Percentiles rank a stretch among this genome's conserved stretches.
These are phyloP conservation scores for Xerocomus spinulosus DNA, from an alignment of 768 basidiomycete species.

Conservation along the genomic window DNA sequence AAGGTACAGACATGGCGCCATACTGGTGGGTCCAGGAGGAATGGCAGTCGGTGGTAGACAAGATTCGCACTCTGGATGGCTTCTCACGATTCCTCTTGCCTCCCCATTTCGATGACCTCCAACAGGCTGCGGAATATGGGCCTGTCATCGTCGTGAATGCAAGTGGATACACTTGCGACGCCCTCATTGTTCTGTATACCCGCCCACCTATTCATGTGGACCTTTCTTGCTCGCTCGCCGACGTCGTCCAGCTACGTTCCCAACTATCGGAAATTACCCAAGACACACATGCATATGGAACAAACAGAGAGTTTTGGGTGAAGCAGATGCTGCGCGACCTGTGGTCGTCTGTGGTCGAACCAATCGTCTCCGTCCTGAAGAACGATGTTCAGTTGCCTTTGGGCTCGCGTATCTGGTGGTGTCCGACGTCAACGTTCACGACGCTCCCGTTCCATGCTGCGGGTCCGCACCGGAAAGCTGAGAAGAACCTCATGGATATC, in stretches of 20 bases:
- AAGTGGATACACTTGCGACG: no score
- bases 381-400: background rate
- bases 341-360: no score
- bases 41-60: background rate
- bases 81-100: no score
- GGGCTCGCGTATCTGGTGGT: conserved; percentile 2
- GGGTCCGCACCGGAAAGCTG: background rate
- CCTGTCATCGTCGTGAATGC: no score
- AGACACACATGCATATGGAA: background rate
- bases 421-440: background rate
- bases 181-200: no score
- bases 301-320: background rate
- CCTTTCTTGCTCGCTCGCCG: no score
- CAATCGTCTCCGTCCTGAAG: background rate
- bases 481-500: background rate
- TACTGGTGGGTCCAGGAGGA: background rate
- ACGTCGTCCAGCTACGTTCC: no score
- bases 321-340: background rate
- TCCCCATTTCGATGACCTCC: no score
- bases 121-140: no score
- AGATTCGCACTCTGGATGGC: background rate
- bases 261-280: background rate
- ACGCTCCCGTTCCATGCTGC: no score
- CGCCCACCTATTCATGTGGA: no score
- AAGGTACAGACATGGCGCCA: background rate